A percentile compares a stretch with the other conserved stretches of the same genome.
Conservation (phyloP, 352 stramenopile species). For the Aphanomyces euteiches region DNA sequence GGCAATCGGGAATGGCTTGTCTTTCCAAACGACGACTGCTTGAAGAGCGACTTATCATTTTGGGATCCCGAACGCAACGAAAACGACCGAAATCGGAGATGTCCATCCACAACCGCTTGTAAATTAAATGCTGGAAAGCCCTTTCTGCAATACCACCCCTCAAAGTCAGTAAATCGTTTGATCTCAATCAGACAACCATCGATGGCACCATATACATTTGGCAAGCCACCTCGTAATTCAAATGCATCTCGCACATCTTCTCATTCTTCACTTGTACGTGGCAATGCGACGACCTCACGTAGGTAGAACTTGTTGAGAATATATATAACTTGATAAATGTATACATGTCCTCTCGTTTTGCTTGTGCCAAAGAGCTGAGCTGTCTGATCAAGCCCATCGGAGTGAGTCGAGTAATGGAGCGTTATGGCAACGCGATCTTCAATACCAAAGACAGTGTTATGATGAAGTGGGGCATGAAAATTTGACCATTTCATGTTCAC, state of each 20-base stretch:
- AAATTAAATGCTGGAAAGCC: not conserved
- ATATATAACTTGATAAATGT: not conserved
- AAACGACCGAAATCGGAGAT: not conserved
- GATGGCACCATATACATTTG: not conserved
- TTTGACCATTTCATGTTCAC: constrained; percentile 42
- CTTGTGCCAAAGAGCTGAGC: not conserved
- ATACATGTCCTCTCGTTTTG: not conserved
- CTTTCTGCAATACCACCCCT: constrained; percentile 4
- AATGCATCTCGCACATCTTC: not conserved
- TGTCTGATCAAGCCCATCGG: not conserved
- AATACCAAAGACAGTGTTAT: constrained; percentile 90
- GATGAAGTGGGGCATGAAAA: constrained; percentile 87
- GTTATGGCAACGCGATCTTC: constrained; percentile 61
- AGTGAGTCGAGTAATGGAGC: constrained; percentile 64
- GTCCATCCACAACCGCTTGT: not conserved
- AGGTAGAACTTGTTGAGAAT: not conserved
- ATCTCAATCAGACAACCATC: not conserved
- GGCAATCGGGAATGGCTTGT: not conserved
- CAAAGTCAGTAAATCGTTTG: not conserved
- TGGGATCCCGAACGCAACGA: not conserved
- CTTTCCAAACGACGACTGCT: not conserved
- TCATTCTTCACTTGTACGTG: not conserved
- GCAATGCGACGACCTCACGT: not conserved
- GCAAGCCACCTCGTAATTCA: not conserved
- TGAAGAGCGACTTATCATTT: not conserved